Base-by-base conservation (phyloP, 257 asterid species). In the Eucommia ulmoides region DNA sequence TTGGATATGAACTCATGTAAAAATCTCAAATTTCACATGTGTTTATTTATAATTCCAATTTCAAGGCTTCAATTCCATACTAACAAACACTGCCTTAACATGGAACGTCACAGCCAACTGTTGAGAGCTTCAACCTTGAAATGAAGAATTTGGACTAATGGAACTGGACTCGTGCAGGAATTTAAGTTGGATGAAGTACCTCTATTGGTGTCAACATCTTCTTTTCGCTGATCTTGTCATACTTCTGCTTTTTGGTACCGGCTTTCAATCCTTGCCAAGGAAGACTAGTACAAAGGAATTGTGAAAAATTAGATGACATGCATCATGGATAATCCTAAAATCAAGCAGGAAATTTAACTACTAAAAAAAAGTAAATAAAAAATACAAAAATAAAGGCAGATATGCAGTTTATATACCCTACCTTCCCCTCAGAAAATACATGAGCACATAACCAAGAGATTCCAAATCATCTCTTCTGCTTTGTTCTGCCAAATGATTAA, bases 211-310 rank as follows among this genome's bases (percentile, higher is more conserved):
- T 42, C 15, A 42, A 16, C 48, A 42, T 42, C 20, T 42, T 42
- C 48, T 42, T 42, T 42, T 42, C 48, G 20, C 48, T 42, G 20
- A 42, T 42, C 20, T 42, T 42, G 15, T 42, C 21, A 17, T 42
- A 42, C 15, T 42, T 42, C 48, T 42, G 20, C 48, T 42, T 42
- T 42, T 42, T 42, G 20, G 48, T 42, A 16, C 20, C 48, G 19
- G 48, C 48, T 16, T n/a, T 42, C 48, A 42, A 42, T 16, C 48
- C 48, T 16, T 42, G 48, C 48, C 48, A 42, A 16, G 48, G 48
- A 42, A 42, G 48, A 42, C 48, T 42, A 18, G 19, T 3, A 2
- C 19, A 16, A 42, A 15, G 20, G 16, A 42, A 42, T 42, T 42
- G 20, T n/a, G n/a, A n/a, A n/a, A n/a, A n/a, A n/a, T n/a, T n/a